phyloP scores from a whole-genome alignment of 768 basidiomycete genomes.

The Fistulinella prunicolor region DNA sequence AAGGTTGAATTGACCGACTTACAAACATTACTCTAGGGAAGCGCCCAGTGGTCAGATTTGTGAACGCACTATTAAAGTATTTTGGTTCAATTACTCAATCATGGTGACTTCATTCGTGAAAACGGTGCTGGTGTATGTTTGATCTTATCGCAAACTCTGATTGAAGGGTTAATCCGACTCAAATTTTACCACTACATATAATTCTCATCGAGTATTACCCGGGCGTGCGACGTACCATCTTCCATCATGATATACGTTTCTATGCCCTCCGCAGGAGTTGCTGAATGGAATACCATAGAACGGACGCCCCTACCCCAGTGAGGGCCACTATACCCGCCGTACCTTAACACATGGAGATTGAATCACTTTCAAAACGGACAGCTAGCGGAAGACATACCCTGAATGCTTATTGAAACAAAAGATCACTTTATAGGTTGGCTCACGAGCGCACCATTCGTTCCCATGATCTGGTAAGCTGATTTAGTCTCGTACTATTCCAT shows the following conservation, averaged over 20 bases:
- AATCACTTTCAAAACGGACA: neutral
- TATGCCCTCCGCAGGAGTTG: conserved; percentile 42
- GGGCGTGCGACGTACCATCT: conserved; percentile 54
- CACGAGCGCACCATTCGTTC: conserved; percentile 75
- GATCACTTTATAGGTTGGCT: conserved; percentile 55
- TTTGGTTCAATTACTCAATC: too few species aligned
- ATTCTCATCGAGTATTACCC: conserved; percentile 45
- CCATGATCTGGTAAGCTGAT: conserved; percentile 55
- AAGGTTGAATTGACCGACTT: too few species aligned
- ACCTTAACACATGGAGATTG: conserved; percentile 37
- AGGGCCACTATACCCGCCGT: conserved; percentile 53
- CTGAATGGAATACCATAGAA: conserved; percentile 55
- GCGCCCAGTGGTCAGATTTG: too few species aligned
- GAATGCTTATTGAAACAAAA: conserved; percentile 80
- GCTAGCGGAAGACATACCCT: conserved; percentile 40
- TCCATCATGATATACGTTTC: conserved; percentile 68
- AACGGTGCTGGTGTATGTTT: neutral
- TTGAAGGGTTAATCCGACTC: neutral
- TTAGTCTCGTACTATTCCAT: neutral
- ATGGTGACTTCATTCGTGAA: too few species aligned
- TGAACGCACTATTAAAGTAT: too few species aligned
- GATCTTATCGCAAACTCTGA: neutral
- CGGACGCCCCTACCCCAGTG: conserved; percentile 67
- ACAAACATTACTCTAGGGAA: too few species aligned
- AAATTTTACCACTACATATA: conserved; percentile 25